Evolutionary conservation across 169 alveolate species (phyloP).

Genomic region (Cyclospora cayetanensis): DNA sequence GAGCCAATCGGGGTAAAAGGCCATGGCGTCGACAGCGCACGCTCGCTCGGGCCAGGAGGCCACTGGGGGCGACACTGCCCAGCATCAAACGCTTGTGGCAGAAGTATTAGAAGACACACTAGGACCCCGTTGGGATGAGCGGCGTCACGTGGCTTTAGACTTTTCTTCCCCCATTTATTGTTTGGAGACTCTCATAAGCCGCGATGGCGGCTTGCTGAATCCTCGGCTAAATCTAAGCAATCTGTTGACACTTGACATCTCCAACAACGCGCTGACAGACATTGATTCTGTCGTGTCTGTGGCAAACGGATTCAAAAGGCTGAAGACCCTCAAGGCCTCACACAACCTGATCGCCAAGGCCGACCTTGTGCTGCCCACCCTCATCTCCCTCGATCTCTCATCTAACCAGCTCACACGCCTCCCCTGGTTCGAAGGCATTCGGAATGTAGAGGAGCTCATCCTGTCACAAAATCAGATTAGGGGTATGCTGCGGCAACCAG

Average conservation of each 20-base stretch:
- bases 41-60: background rate
- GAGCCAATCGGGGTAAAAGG: background rate
- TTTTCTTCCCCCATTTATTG: constrained; percentile 30
- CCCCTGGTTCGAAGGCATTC: constrained; percentile 35
- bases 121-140: constrained; percentile 58
- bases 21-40: background rate
- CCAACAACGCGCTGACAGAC: constrained; percentile 46
- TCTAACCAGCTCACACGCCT: constrained; percentile 48
- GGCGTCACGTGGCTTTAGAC: constrained; percentile 37
- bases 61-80: background rate
- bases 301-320: constrained; percentile 36
- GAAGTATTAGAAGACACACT: constrained; percentile 18
- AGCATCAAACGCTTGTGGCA: background rate
- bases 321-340: constrained; percentile 8
- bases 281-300: constrained; percentile 25
- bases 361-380: constrained; percentile 36
- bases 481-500: constrained; percentile 5
- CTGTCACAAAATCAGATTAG: constrained; percentile 52
- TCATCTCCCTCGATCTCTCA: constrained; percentile 8
- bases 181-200: constrained; percentile 34
- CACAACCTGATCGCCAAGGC: background rate
- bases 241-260: constrained; percentile 9
- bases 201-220: constrained; percentile 54
- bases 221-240: constrained; percentile 31
- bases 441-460: constrained; percentile 47